Base-by-base conservation (phyloP, 1,284 basidiomycete species). In the Ceratobasidium sp. region DNA sequence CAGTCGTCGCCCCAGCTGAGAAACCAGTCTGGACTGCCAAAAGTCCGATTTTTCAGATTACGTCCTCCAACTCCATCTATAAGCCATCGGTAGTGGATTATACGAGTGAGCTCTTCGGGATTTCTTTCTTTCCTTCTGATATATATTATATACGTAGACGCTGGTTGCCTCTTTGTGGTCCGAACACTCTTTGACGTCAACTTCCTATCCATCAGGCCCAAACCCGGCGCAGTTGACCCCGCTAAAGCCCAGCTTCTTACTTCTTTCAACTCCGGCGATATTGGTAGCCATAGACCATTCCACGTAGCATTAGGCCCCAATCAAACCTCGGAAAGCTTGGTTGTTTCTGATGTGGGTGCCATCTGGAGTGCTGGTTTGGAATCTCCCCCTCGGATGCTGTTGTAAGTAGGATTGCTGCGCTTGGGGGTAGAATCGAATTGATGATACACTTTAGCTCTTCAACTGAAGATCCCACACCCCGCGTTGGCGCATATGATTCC, bases 171-270 rank as follows among this genome's bases (percentile, higher is more conserved):
- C n/a, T 70, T 70, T 44, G 53, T 42, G 14, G 54, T 59, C 30
- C 66, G 66, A 48, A 70, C 66, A 33, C 44, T 70, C 3, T 70
- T 70, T 25, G 66, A 70, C 54, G 30, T 70, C 33, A 58, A 49
- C 28, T 48, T 70, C 21, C 14, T 70, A 8, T 58, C 40, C 23
- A 59, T 70, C 18, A n/a, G 23, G 4, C 66, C 53, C 5, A 70
- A 48, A 23, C 66, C 66, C 14, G 54, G 66, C 8, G 53, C 28
- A 1, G 14, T 23, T n/a, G 54, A 58, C 18, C 54, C 54, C 14
- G 54, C 66, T 12, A 70, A 59, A 70, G 54, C 40, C 18, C 25
- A 36, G 5, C 18, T 59, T 1, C n/a, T 70, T 4, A 18, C 12
- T 9, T 70, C 66, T 9, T 33, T 70, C 25, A 56, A 25, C 28